phyloP scores from a whole-genome alignment of 1,284 basidiomycete species.

The Gomphus bonarii region DNA sequence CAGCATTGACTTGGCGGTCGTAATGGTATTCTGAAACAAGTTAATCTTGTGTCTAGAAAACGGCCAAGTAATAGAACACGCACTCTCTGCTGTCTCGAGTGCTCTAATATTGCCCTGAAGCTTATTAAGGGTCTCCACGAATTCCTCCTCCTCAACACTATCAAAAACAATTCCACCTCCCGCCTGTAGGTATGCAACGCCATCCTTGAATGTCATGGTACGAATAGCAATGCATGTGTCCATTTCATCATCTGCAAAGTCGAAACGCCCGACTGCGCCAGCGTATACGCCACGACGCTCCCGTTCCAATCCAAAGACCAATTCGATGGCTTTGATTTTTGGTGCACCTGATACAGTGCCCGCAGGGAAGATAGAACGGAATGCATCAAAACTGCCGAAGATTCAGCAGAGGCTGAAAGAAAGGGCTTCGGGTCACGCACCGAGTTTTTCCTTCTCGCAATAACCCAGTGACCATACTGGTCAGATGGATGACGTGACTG shows the following conservation, averaged over 20 bases:
- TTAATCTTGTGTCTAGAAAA: too few relatives aligned
- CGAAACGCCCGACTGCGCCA: conserved; percentile 94
- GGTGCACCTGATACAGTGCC: conserved; percentile 99
- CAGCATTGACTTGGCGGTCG: not conserved
- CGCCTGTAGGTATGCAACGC: conserved; percentile 87
- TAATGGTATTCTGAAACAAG: conserved; percentile 4
- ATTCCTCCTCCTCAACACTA: conserved; percentile 96
- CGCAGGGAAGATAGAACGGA: conserved; percentile 98
- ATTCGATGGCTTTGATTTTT: conserved; percentile 97
- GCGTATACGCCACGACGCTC: conserved; percentile 94
- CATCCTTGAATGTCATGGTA: conserved; percentile 96
- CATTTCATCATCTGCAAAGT: conserved; percentile 92
- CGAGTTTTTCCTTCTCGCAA: conserved; percentile 79
- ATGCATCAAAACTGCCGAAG: conserved; percentile 80
- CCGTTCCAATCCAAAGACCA: conserved; percentile 80
- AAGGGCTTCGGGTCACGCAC: conserved; percentile 28
- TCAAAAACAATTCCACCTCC: conserved; percentile 98
- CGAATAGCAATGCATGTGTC: conserved; percentile 99
- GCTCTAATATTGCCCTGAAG: conserved; percentile 81
- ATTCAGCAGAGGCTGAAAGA: not conserved
- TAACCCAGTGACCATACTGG: conserved; percentile 87
- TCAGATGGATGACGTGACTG: conserved; percentile 96
- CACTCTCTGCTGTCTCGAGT: conserved; percentile 84
- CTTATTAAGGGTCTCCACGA: conserved; percentile 94
- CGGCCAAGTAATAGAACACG: conserved; percentile 28